A percentile compares a stretch with the other conserved stretches of the same genome.
Conservation (phyloP, 306 rosid species). For the Begonia masoniana region DNA sequence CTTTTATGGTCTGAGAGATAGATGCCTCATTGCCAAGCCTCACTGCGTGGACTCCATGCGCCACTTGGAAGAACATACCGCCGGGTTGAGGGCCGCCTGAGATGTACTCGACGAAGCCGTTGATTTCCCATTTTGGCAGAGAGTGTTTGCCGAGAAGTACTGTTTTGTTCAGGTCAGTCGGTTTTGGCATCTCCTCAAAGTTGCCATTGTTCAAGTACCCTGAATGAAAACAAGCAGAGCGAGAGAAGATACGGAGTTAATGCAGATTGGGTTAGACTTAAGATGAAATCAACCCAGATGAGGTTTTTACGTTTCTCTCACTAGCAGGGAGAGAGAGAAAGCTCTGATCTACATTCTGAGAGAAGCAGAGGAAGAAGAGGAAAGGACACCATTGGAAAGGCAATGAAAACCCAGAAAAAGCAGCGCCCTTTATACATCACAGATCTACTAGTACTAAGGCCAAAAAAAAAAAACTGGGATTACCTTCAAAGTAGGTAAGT, state of each 20-base stretch:
- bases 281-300: too few relatives aligned
- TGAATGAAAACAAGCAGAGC: slow-evolving; percentile 15
- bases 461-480: too few relatives aligned
- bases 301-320: too few relatives aligned
- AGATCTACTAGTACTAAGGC: too few relatives aligned
- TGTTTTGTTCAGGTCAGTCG: slow-evolving; percentile 41
- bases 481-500: too few relatives aligned
- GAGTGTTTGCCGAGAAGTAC: slow-evolving; percentile 54
- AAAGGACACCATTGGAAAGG: too few relatives aligned
- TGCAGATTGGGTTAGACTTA: too few relatives aligned
- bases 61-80: slow-evolving; percentile 64
- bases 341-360: too few relatives aligned
- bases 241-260: background rate
- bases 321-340: too few relatives aligned
- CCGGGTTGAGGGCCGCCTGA: slow-evolving; percentile 82
- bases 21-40: slow-evolving; percentile 86
- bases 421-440: too few relatives aligned
- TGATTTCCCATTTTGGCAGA: slow-evolving; percentile 65
- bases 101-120: slow-evolving; percentile 72
- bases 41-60: slow-evolving; percentile 73
- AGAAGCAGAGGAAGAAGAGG: too few relatives aligned
- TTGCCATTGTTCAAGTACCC: slow-evolving; percentile 74
- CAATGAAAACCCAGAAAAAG: too few relatives aligned
- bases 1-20: slow-evolving; percentile 50
- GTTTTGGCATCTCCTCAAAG: slow-evolving; percentile 64